Percentiles rank a stretch among this genome's conserved stretches.
phyloP scores from a whole-genome alignment of 2,329 filamentous ascomycete species.

The Xylariomycetidae sp. region DNA sequence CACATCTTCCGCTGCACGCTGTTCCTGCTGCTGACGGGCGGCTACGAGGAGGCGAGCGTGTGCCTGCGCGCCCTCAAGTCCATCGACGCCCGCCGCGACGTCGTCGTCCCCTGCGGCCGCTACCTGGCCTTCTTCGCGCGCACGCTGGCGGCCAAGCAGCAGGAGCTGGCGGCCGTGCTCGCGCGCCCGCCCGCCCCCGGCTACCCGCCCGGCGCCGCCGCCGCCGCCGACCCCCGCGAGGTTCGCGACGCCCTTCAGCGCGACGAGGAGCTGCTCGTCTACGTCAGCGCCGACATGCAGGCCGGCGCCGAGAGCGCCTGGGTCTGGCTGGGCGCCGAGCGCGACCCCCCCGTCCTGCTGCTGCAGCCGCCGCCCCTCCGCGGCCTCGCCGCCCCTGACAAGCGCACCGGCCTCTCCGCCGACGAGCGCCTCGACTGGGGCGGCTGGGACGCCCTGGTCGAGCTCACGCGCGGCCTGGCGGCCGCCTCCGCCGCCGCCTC shows the following conservation, averaged over 20 bases:
- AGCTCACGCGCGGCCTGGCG: conserved; percentile 50
- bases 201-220: conserved; percentile 19
- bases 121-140: conserved; percentile 77
- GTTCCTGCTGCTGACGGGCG: conserved; percentile 68
- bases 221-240: conserved; percentile 14
- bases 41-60: conserved; percentile 64
- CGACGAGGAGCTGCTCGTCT: conserved; percentile 85
- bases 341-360: conserved; percentile 28
- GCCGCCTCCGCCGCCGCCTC: conserved; percentile 24
- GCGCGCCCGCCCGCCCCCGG: conserved; percentile 18
- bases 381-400: conserved; percentile 39
- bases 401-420: conserved; percentile 45
- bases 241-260: conserved; percentile 36
- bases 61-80: conserved; percentile 67
- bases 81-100: conserved; percentile 64
- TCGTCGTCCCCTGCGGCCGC: conserved; percentile 73
- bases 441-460: conserved; percentile 72
- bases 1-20: conserved; percentile 86
- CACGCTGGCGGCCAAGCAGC: conserved; percentile 51
- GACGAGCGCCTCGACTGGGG: conserved; percentile 64
- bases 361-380: conserved; percentile 25
- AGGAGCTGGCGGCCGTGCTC: conserved; percentile 34
- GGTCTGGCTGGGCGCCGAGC: conserved; percentile 68
- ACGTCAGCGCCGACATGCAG: conserved; percentile 82
- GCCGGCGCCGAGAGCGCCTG: conserved; percentile 70